A percentile compares a stretch with the other conserved stretches of the same genome.
These are phyloP conservation scores for Ilex asprella DNA, from an alignment of 257 asterid genomes.

Conservation along the genomic window DNA sequence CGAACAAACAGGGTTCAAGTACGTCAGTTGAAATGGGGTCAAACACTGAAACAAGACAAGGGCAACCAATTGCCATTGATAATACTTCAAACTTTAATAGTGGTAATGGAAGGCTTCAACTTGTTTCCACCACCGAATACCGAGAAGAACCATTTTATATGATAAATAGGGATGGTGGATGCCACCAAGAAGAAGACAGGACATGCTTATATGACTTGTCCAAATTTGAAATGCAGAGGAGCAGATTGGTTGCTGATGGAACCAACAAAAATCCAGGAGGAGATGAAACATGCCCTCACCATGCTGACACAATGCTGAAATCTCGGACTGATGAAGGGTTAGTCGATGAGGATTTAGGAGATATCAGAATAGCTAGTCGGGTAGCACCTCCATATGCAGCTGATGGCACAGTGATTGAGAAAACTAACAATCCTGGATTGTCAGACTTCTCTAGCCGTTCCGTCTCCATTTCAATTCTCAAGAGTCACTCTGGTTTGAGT, in stretches of 20 bases:
- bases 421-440: background rate
- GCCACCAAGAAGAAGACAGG: conserved; percentile 21
- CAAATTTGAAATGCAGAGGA: conserved; percentile 35
- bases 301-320: background rate
- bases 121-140: conserved; percentile 1
- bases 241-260: background rate
- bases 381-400: background rate
- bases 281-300: conserved; percentile 2
- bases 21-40: conserved; percentile 17
- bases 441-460: too few species aligned
- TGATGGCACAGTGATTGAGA: background rate
- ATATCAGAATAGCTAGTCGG: background rate
- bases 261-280: background rate
- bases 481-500: too few species aligned
- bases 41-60: conserved; percentile 9
- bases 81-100: background rate
- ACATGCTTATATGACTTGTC: conserved; percentile 30
- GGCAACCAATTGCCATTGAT: conserved; percentile 3
- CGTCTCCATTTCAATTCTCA: too few species aligned
- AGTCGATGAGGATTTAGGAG: too few species aligned
- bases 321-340: background rate
- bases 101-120: conserved; percentile 5
- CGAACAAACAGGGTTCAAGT: conserved; percentile 12
- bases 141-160: conserved; percentile 28
- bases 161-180: conserved; percentile 20